Conservation (phyloP, 768 basidiomycete genomes). For the Crepidotus variabilis region DNA sequence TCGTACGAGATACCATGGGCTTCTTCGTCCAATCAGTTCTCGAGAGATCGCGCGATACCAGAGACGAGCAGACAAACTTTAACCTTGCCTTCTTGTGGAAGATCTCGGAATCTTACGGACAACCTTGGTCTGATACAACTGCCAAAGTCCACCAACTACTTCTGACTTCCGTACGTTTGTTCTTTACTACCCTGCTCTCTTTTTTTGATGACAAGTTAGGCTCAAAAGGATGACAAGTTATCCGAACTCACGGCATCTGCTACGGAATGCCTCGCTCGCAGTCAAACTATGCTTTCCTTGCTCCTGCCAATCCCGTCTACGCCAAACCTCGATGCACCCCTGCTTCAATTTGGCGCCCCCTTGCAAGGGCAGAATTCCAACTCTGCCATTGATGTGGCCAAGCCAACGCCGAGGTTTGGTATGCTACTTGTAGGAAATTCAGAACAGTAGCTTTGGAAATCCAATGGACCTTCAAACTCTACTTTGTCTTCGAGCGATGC, state of each 20-base stretch:
- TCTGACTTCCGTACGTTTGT: constrained; percentile 13
- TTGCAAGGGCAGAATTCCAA: constrained; percentile 50
- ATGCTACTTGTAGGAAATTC: constrained; percentile 49
- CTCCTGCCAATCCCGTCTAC: constrained; percentile 41
- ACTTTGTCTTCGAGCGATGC: too few species aligned
- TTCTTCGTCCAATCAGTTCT: constrained; percentile 34
- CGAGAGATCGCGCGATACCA: constrained; percentile 20
- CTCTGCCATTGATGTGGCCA: constrained; percentile 59
- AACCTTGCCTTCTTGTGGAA: constrained; percentile 51
- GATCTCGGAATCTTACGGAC: constrained; percentile 30
- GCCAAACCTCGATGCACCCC: constrained; percentile 16
- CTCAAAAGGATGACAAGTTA: constrained; percentile 13
- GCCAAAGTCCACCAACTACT: constrained; percentile 10
- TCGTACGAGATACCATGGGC: constrained; percentile 35
- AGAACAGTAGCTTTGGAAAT: neutral
- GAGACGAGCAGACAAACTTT: constrained; percentile 24
- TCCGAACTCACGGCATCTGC: constrained; percentile 20
- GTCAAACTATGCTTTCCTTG: constrained; percentile 59
- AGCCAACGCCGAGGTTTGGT: constrained; percentile 72
- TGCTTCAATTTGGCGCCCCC: constrained; percentile 54
- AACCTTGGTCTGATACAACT: constrained; percentile 24
- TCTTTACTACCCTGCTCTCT: neutral
- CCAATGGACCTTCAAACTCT: too few species aligned
- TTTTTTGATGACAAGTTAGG: constrained; percentile 7
- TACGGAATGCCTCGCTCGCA: constrained; percentile 47